Evolutionary conservation across 1,139 yeast genomes (phyloP), one percentile per base, ranked within the genome.

Genomic region (Hanseniaspora gamundiae): DNA sequence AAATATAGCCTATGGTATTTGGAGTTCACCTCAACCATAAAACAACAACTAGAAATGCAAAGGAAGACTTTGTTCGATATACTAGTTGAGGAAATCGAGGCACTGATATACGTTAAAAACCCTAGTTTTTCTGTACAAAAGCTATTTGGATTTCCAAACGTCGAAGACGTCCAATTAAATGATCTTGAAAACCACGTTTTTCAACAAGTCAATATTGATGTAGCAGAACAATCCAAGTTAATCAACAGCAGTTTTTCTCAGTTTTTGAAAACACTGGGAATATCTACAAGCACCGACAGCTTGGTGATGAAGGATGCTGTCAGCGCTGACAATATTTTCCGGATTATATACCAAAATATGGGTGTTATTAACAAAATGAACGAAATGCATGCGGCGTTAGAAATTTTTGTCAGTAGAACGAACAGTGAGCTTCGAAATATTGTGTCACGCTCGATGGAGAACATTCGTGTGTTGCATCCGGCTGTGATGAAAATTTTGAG

Each of bases 1-100:
- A 66, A 70, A 44, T 77, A 78, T 52, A 72, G 72, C 39, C 61
- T 86, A 44, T 77, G 85, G 76, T 65, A 72, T 31, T 65, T 86
- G 28, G 71, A 80, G 0, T 79, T 84, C 0, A 67, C 86, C 61
- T 64, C 64, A 38, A 71, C 78, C 4, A 64, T 80, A 13, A 77
- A 73, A 48, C 68, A 68, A 33, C 80, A 79, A 51, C 65, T 86
- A 33, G 75, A 75, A 42, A 58, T 71, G 6, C 94, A 84, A 53
- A 76, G 79, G 38, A 78, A 69, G 55, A 71, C 72, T 43, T 62
- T 88, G 40, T 81, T 82, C 54, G 86, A 80, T 46, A 77, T 77
- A 55, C 67, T 87, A 24, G 67, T 85, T 19, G 95, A 84, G 51
- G 95, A 87, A 57, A 65, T 87, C 38, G 80, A 78, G 49, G 74